Evolutionary conservation across 2,329 filamentous ascomycete genomes (phyloP).

Genomic region (Verticillium tricorpus): DNA sequence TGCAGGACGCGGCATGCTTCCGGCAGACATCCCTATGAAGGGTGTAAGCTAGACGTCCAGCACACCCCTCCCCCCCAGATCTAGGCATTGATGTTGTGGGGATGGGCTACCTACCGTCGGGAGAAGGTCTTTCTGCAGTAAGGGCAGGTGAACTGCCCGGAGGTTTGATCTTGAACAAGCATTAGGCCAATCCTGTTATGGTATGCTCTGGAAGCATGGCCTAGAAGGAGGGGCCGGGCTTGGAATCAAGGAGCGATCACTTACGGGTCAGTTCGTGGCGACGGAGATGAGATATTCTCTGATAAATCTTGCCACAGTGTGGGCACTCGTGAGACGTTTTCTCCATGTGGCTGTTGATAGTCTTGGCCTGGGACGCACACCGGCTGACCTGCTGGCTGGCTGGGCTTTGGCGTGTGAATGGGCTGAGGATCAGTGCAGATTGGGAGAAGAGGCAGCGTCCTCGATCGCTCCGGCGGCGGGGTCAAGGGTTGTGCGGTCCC

Average conservation of each 20-base stretch:
- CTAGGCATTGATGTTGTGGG: neutral
- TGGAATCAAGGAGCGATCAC: neutral
- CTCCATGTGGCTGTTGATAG: neutral
- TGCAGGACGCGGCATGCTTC: conserved; percentile 18
- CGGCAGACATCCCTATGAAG: conserved; percentile 18
- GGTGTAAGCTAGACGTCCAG: neutral
- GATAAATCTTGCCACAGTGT: conserved; percentile 19
- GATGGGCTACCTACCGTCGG: conserved; percentile 10
- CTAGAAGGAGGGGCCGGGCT: no score
- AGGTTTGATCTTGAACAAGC: conserved; percentile 4
- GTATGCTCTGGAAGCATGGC: no score
- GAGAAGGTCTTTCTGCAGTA: conserved; percentile 16
- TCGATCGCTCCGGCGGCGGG: neutral
- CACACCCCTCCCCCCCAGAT: neutral
- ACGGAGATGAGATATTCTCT: conserved; percentile 19
- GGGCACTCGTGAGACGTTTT: conserved; percentile 7
- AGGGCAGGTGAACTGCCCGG: conserved; percentile 10
- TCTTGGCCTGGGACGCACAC: neutral
- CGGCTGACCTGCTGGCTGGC: neutral
- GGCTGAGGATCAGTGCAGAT: no score
- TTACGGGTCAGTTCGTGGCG: conserved; percentile 21
- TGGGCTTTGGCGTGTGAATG: neutral
- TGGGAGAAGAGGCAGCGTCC: no score
- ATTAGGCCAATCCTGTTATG: neutral
- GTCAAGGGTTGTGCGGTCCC: no score